phyloP scores from a whole-genome alignment of 495 filamentous ascomycete species.

The Bryoglossum gracile region DNA sequence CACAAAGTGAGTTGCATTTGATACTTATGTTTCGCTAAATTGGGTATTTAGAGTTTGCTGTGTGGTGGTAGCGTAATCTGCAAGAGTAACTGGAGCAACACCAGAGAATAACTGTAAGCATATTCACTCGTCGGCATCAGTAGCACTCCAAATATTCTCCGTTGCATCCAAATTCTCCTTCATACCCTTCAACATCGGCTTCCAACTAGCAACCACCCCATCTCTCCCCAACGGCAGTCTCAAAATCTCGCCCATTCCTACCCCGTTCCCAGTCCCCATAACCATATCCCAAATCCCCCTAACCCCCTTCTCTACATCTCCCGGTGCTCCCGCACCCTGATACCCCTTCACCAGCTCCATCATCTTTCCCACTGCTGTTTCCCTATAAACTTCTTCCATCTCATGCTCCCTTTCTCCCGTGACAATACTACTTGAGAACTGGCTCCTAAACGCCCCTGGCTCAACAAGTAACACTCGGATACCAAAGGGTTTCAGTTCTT shows the following conservation, averaged over 20 bases:
- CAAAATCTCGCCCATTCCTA: constrained; percentile 33
- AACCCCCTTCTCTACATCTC: constrained; percentile 42
- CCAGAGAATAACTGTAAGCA: too few species aligned
- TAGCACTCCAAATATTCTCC: constrained; percentile 31
- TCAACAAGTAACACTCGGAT: constrained; percentile 40
- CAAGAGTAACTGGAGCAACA: too few species aligned
- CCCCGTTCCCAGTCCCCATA: constrained; percentile 20
- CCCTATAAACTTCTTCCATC: constrained; percentile 23
- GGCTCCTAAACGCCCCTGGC: constrained; percentile 45
- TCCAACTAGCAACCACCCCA: constrained; percentile 29
- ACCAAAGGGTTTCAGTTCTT: constrained; percentile 40
- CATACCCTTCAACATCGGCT: constrained; percentile 29
- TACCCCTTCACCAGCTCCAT: constrained; percentile 21
- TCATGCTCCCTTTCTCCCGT: constrained; percentile 11
- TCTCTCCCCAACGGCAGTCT: constrained; percentile 42
- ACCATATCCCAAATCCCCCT: constrained; percentile 42
- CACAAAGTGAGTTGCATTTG: too few species aligned
- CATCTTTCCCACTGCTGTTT: constrained; percentile 13
- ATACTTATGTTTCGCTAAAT: too few species aligned
- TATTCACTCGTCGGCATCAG: constrained; percentile 28
- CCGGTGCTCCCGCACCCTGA: constrained; percentile 31
- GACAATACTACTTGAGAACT: constrained; percentile 24
- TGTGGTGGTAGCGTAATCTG: too few species aligned
- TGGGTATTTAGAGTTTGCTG: too few species aligned
- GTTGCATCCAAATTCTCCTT: constrained; percentile 34